Conservation (phyloP, 108 stramenopile species). For the Nitzschia putrida region DNA sequence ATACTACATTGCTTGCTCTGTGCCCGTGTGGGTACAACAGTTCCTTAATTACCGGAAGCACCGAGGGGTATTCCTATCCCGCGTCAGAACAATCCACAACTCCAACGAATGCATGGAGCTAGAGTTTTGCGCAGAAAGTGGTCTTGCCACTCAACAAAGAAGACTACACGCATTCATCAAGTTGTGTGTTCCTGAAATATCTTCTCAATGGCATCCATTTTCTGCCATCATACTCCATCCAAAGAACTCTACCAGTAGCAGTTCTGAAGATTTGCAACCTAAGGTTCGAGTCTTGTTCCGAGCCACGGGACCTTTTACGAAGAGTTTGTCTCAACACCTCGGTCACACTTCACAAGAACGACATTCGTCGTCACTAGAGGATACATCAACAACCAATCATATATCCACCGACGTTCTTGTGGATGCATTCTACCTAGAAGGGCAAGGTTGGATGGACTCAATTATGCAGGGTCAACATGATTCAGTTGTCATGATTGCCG, state of each 20-base stretch:
- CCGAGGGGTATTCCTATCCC: not conserved
- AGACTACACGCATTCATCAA: not conserved
- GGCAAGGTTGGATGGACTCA: conserved; percentile 6
- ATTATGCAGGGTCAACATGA: conserved; percentile 7
- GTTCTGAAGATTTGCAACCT: not conserved
- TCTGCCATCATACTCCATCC: not conserved
- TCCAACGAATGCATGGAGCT: conserved; percentile 7
- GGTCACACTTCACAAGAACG: not conserved
- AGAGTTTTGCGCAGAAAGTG: not conserved
- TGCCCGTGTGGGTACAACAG: conserved; percentile 29
- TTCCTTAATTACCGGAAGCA: not conserved
- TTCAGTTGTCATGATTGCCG: conserved; percentile 16
- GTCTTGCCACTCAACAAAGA: not conserved
- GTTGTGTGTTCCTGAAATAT: conserved; percentile 14
- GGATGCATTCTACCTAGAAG: conserved; percentile 4
- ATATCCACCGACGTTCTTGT: not conserved
- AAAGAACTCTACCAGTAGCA: not conserved
- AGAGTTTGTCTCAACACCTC: not conserved
- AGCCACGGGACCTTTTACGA: conserved; percentile 6
- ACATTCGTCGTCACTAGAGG: not conserved
- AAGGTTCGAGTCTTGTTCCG: conserved; percentile 5
- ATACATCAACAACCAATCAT: not conserved
- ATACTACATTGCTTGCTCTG: conserved; percentile 38
- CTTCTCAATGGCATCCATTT: conserved; percentile 21
- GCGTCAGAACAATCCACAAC: not conserved